Evolutionary conservation across 371 early-diverging fungal species (phyloP).

Genomic region (Actinomortierella wolfii): DNA sequence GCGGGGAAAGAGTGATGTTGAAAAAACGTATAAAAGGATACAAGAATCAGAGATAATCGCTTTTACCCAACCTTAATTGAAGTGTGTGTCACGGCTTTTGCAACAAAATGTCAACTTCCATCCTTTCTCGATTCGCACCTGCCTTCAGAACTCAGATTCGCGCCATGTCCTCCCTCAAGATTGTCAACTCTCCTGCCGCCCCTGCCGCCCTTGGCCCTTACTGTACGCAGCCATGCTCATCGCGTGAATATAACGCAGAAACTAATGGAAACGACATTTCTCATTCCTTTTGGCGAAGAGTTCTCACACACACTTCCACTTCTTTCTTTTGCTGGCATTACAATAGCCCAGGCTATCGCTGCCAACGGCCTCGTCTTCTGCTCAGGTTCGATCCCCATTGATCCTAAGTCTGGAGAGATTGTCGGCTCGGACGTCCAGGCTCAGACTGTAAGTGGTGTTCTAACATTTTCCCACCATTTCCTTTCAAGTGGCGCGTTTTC

Average conservation of each 20-base stretch:
- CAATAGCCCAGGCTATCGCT: slow-evolving; percentile 78
- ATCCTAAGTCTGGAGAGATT: slow-evolving; percentile 65
- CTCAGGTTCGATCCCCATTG: slow-evolving; percentile 81
- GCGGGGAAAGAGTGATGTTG: too few species aligned
- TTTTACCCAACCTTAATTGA: too few species aligned
- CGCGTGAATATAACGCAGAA: neutral
- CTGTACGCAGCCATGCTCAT: slow-evolving; percentile 48
- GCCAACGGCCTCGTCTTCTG: slow-evolving; percentile 86
- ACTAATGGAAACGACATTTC: neutral
- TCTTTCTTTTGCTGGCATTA: neutral
- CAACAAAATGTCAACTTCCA: slow-evolving; percentile 17
- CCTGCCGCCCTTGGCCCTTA: slow-evolving; percentile 91
- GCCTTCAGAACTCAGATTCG: slow-evolving; percentile 37
- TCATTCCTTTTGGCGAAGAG: neutral
- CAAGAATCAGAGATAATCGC: too few species aligned
- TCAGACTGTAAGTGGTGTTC: slow-evolving; percentile 58
- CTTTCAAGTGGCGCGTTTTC: too few species aligned
- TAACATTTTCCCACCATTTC: too few species aligned
- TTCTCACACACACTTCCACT: neutral
- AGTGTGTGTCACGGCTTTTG: too few species aligned
- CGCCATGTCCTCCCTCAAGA: slow-evolving; percentile 33
- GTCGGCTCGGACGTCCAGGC: slow-evolving; percentile 69
- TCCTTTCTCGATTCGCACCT: slow-evolving; percentile 23
- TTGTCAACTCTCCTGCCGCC: slow-evolving; percentile 61
- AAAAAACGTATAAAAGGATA: too few species aligned